Evolutionary conservation across 2,329 filamentous ascomycete genomes (phyloP), one percentile per base, ranked within the genome.

Genomic region (Fusarium sp.): DNA sequence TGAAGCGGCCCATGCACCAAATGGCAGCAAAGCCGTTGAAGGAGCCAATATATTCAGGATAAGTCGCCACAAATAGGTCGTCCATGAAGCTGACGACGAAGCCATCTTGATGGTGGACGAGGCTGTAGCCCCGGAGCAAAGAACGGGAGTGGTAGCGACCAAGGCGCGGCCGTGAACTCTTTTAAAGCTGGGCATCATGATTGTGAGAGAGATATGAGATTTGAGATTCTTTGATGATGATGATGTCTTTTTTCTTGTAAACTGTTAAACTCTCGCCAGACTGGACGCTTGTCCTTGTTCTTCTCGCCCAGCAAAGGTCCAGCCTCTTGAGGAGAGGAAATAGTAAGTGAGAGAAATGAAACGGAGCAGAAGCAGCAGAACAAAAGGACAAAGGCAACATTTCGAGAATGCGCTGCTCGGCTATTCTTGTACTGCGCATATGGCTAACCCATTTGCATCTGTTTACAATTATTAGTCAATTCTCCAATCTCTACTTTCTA

Each of bases 391-490:
- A 27, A 11, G 11, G 14, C 15, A 37, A 37, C 17, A n/a, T 33
- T n/a, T 13, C 10, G 27, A 30, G 27, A 27, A 54, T 47, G 60
- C 60, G 50, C 39, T 56, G 56, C 60, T 62, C 53, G 54, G 54
- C 41, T 53, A 14, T 65, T 61, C 56, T 70, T 60, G 51, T 62
- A 64, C 46, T 64, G 45, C 40, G 37, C 61, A 35, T 64, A 64
- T 64, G 45, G 61, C 61, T 47, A 67, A 68, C 56, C 62, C 64
- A 61, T 71, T 57, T 60, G 54, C 57, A 70, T 56, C 56, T 55
- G 59, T 59, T 73, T 70, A 70, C 70, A 70, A 65, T 53, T 70
- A 70, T 73, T 73, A 73, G 71, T 71, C 68, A 68, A 69, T 58
- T 50, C 51, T 48, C 57, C 50, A 33, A 44, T 56, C 55, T 70